Evolutionary conservation across 306 rosid genomes (phyloP).

Genomic region (Cicer chorassanicum): DNA sequence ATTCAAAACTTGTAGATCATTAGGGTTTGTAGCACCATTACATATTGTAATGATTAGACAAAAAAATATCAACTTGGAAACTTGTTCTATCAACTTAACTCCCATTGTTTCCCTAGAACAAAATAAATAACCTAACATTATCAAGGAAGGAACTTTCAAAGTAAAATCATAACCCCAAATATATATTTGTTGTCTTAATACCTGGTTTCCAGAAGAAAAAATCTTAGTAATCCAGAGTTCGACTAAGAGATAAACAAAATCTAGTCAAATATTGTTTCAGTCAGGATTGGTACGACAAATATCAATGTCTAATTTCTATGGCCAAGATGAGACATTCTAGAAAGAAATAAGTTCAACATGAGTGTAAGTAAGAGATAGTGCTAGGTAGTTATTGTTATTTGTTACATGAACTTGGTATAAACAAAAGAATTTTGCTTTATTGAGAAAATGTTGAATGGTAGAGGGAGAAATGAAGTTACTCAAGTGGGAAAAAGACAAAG

Average conservation of each 20-base stretch:
- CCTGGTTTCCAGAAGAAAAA: too few relatives aligned
- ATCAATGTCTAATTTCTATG: slow-evolving; percentile 12
- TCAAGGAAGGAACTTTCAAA: slow-evolving; percentile 35
- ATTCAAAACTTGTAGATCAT: slow-evolving; percentile 70
- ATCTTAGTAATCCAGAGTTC: too few relatives aligned
- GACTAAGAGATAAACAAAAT: too few relatives aligned
- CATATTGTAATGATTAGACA: slow-evolving; percentile 45
- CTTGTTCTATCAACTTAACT: slow-evolving; percentile 30
- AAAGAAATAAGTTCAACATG: slow-evolving; percentile 34
- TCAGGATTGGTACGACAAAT: neutral
- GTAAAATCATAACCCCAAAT: slow-evolving; percentile 29
- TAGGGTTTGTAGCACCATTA: slow-evolving; percentile 60
- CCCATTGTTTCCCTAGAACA: slow-evolving; percentile 48
- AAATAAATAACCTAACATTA: slow-evolving; percentile 7
- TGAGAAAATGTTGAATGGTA: slow-evolving; percentile 41
- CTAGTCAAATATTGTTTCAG: too few relatives aligned
- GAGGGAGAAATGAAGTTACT: slow-evolving; percentile 5
- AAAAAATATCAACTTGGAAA: slow-evolving; percentile 46
- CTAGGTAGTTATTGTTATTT: slow-evolving; percentile 7
- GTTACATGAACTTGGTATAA: slow-evolving; percentile 23
- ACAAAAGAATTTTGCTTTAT: slow-evolving; percentile 9
- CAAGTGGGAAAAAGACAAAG: slow-evolving; percentile 41
- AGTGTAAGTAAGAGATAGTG: slow-evolving; percentile 16
- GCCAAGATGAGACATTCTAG: slow-evolving; percentile 28
- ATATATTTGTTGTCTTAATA: too few relatives aligned